phyloP scores from a whole-genome alignment of 164 flowering plant genomes.

The Piper longum region DNA sequence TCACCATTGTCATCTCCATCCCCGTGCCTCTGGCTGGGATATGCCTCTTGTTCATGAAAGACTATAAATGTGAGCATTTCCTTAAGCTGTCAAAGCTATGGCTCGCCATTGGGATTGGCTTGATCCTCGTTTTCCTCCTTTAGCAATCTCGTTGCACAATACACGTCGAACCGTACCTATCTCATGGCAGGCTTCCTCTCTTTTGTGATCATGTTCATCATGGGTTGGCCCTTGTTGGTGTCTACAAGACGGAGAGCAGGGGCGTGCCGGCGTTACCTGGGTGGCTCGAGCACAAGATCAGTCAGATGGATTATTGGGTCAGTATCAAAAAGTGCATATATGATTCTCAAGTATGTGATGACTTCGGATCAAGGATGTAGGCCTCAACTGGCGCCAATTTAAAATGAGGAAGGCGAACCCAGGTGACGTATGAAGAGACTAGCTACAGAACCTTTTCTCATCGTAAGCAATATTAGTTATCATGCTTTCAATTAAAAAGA shows the following conservation, averaged over 20 bases:
- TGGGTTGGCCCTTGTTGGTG: slow-evolving; percentile 23
- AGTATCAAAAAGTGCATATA: slow-evolving; percentile 24
- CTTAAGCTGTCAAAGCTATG: slow-evolving; percentile 15
- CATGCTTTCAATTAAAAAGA: too few relatives aligned
- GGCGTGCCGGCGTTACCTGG: slow-evolving; percentile 18
- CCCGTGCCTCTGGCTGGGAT: slow-evolving; percentile 18
- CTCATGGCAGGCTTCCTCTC: slow-evolving; percentile 13
- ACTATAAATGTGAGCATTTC: slow-evolving; percentile 26
- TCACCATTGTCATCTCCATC: slow-evolving; percentile 17
- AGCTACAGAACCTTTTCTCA: too few relatives aligned
- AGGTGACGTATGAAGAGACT: slow-evolving; percentile 16
- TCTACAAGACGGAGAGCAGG: slow-evolving; percentile 15
- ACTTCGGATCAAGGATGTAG: slow-evolving; percentile 11
- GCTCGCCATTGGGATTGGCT: slow-evolving; percentile 10
- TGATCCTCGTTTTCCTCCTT: slow-evolving; percentile 19
- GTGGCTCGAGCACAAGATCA: slow-evolving; percentile 22
- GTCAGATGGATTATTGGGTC: slow-evolving; percentile 13
- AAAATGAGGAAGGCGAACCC: slow-evolving; percentile 12
- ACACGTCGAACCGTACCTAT: slow-evolving; percentile 1
- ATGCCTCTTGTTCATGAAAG: slow-evolving; percentile 27
- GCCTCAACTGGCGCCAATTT: slow-evolving; percentile 12
- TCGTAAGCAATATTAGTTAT: too few relatives aligned
- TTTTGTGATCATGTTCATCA: slow-evolving; percentile 17
- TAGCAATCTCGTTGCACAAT: slow-evolving; percentile 18
- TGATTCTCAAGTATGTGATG: slow-evolving; percentile 11